Base-by-base conservation (phyloP, 2,329 filamentous ascomycete species). In the Pseudogymnoascus sp. region DNA sequence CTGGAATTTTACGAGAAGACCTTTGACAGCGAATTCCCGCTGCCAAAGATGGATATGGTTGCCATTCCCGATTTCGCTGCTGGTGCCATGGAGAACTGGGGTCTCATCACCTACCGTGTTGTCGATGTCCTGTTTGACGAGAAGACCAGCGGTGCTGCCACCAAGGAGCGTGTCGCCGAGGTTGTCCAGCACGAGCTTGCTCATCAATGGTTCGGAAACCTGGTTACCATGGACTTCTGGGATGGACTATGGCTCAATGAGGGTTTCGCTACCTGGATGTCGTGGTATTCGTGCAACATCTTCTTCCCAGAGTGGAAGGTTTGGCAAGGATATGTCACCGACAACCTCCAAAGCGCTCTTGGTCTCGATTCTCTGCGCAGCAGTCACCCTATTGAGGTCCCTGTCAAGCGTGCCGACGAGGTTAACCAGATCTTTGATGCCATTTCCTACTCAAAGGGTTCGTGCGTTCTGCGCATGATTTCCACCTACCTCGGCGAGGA, bases 261-360 rank as follows among this genome's bases (percentile, higher is more conserved):
- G 74, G 90, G 90, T 36, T 95, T 95, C 69, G 90, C 91, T 33
- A 95, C 90, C 38, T 90, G 89, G 86, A 91, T 94, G 90, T 92
- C 89, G 63, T 88, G 91, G 90, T 94, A 94, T 76, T 91, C 90
- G 43, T 95, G 91, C 81, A 93, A 97, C 73, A 83, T 83, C 62
- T 97, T 97, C 79, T 97, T 92, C 76, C 93, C 93, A 7, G 93
- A 97, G 75, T 97, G 93, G 93, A 96, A 96, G 76, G 91, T 97
- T 12, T 97, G 93, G 93, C 85, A 97, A 75, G 88, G 86, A 28
- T 97, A 96, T 73, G 92, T 97, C 61, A 92, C 90, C 33, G 92
- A 97, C 71, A 96, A 90, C 70, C 82, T 97, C 62, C 91, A 96
- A 72, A 87, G 89, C 65, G 93, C 93, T 1, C 80, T 97, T 37